Evolutionary conservation across 2,329 filamentous ascomycete genomes (phyloP).

Genomic region (Domatiomyces catenatus): DNA sequence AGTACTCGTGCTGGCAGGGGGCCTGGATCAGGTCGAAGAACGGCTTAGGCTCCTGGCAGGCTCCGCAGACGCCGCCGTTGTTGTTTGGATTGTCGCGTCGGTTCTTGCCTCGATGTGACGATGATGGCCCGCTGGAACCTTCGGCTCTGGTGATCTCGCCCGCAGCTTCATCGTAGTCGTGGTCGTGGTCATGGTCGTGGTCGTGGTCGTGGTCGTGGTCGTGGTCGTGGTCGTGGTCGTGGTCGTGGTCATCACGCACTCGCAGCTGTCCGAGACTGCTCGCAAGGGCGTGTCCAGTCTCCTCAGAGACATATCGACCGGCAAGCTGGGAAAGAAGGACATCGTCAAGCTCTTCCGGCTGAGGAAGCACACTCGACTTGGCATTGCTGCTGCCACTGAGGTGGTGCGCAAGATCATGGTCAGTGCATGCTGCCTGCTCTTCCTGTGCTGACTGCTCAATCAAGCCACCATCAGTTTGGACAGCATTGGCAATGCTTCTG

Average conservation of each 20-base stretch:
- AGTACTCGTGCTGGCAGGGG: conserved; percentile 35
- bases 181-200: not conserved
- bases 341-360: conserved; percentile 1
- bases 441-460: conserved; percentile 2
- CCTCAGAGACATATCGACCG: conserved; percentile 3
- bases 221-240: not conserved
- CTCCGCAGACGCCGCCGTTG: conserved; percentile 10
- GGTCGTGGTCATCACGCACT: not conserved
- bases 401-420: conserved; percentile 2
- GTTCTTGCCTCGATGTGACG: not conserved
- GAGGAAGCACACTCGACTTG: conserved; percentile 1
- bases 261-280: not conserved
- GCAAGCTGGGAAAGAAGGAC: conserved; percentile 3
- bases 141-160: not conserved
- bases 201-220: not conserved
- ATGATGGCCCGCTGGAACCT: not conserved
- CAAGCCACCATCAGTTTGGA: conserved; percentile 5
- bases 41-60: conserved; percentile 19
- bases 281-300: not conserved
- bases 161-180: too few relatives aligned
- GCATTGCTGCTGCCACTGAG: too few relatives aligned
- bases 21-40: conserved; percentile 18
- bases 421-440: conserved; percentile 5
- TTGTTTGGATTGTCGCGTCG: not conserved
- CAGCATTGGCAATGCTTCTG: conserved; percentile 16